Percentiles rank a stretch among this genome's conserved stretches.
phyloP scores from a whole-genome alignment of 768 basidiomycete species.

The Asterophora parasitica region DNA sequence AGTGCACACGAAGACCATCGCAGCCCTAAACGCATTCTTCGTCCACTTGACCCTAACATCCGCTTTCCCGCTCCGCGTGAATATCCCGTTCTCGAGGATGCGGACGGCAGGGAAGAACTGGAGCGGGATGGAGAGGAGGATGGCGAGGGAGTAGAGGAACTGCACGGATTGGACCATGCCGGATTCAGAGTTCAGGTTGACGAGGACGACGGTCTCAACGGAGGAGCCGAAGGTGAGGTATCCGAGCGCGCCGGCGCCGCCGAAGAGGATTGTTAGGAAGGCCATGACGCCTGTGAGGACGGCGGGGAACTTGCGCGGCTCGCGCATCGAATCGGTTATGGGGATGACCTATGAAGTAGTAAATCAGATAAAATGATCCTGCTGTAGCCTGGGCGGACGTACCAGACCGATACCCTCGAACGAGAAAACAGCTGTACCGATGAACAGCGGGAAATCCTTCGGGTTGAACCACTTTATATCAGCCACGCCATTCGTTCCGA shows the following conservation, averaged over 20 bases:
- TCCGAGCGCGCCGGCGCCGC: constrained; percentile 80
- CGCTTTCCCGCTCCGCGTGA: constrained; percentile 81
- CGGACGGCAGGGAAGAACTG: constrained; percentile 98
- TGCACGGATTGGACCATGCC: constrained; percentile 89
- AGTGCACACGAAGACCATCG: constrained; percentile 75
- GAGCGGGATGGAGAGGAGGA: constrained; percentile 85
- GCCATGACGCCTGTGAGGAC: constrained; percentile 90
- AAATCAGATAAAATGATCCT: too few species aligned
- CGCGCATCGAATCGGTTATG: constrained; percentile 94
- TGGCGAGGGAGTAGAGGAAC: constrained; percentile 88
- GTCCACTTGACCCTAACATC: constrained; percentile 86
- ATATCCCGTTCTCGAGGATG: constrained; percentile 94
- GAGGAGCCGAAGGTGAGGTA: constrained; percentile 86
- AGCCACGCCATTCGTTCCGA: constrained; percentile 66
- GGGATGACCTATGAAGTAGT: constrained; percentile 84
- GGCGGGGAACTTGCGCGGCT: constrained; percentile 88
- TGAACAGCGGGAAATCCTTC: constrained; percentile 84
- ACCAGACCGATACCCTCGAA: constrained; percentile 97
- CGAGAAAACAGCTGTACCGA: constrained; percentile 97
- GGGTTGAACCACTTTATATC: constrained; percentile 84
- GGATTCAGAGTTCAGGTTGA: constrained; percentile 82
- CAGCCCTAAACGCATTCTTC: constrained; percentile 87
- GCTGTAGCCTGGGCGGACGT: too few species aligned
- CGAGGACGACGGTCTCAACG: constrained; percentile 89
- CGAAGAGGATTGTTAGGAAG: constrained; percentile 80